These are phyloP conservation scores for Entomortierella chlamydospora DNA, from an alignment of 192 early-diverging fungal species.

Conservation along the genomic window DNA sequence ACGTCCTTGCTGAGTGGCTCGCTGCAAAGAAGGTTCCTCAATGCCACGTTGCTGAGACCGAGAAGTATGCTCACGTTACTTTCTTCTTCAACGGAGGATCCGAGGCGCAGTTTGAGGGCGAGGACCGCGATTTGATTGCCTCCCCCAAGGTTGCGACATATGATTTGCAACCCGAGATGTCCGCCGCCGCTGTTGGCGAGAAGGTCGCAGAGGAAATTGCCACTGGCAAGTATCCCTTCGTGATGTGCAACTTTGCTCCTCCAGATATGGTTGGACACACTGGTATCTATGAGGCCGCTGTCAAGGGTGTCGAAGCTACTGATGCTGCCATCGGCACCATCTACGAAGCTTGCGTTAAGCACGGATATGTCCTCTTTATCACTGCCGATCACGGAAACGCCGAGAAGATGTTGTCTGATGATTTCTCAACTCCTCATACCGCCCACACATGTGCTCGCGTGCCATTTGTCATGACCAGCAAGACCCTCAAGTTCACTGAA, in stretches of 20 bases:
- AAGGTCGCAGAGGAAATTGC: constrained; percentile 88
- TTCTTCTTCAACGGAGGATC: constrained; percentile 99
- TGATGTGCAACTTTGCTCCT: constrained; percentile 99
- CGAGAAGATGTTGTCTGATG: constrained; percentile 95
- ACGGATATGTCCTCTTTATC: constrained; percentile 92
- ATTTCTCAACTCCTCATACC: constrained; percentile 90
- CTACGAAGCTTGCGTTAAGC: constrained; percentile 89
- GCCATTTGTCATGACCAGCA: constrained; percentile 90
- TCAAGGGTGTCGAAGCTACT: constrained; percentile 92
- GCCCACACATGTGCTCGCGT: constrained; percentile 93
- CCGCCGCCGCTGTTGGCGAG: constrained; percentile 86
- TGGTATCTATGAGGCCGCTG: constrained; percentile 91
- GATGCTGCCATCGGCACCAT: constrained; percentile 96
- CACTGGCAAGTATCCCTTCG: constrained; percentile 86
- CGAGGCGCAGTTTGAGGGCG: constrained; percentile 89
- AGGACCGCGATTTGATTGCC: constrained; percentile 91
- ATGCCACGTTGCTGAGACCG: constrained; percentile 98
- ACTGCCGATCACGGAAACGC: constrained; percentile 99
- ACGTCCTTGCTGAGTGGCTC: constrained; percentile 98
- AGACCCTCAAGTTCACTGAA: constrained; percentile 65
- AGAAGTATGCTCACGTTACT: constrained; percentile 99
- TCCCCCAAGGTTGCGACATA: constrained; percentile 98
- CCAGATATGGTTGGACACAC: constrained; percentile 99
- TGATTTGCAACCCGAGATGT: constrained; percentile 97
- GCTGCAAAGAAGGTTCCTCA: constrained; percentile 89